These are phyloP conservation scores for Daldinia concentrica DNA, from an alignment of 495 filamentous ascomycete genomes.

Conservation along the genomic window DNA sequence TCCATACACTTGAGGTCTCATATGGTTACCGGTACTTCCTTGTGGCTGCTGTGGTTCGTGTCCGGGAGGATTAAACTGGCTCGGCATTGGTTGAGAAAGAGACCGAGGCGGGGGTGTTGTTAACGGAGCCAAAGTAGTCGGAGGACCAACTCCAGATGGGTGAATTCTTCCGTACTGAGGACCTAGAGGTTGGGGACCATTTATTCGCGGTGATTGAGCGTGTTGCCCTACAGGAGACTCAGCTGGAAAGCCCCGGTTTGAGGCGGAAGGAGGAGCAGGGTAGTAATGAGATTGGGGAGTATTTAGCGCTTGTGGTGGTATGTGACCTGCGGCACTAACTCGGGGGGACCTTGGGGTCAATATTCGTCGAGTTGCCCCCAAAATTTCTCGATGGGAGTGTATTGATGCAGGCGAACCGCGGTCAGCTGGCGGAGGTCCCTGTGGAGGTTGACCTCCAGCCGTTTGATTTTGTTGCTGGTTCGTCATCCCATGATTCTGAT, in stretches of 20 bases:
- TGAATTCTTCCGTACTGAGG: conserved; percentile 46
- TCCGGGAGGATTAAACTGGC: conserved; percentile 43
- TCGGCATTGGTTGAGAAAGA: conserved; percentile 52
- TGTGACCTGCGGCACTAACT: conserved; percentile 55
- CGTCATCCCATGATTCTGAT: conserved; percentile 42
- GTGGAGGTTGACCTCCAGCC: conserved; percentile 44
- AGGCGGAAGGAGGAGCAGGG: conserved; percentile 48
- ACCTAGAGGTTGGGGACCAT: conserved; percentile 50
- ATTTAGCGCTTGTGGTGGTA: conserved; percentile 57
- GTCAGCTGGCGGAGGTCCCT: conserved; percentile 45
- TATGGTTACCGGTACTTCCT: conserved; percentile 35
- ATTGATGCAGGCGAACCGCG: conserved; percentile 53
- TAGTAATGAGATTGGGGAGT: conserved; percentile 54
- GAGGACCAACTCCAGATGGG: conserved; percentile 46
- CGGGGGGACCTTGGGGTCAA: conserved; percentile 73
- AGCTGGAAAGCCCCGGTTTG: conserved; percentile 33
- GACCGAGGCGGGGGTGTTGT: conserved; percentile 49
- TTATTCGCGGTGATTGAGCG: conserved; percentile 42
- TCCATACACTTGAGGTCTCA: conserved; percentile 38
- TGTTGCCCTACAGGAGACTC: conserved; percentile 34
- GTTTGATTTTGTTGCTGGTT: conserved; percentile 45
- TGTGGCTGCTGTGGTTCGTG: conserved; percentile 41
- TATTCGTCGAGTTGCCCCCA: conserved; percentile 59
- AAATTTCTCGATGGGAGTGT: conserved; percentile 47
- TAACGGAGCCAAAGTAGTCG: conserved; percentile 44